These are phyloP conservation scores for Acanthamoeba quina DNA, from an alignment of 208 protist species.

Conservation along the genomic window DNA sequence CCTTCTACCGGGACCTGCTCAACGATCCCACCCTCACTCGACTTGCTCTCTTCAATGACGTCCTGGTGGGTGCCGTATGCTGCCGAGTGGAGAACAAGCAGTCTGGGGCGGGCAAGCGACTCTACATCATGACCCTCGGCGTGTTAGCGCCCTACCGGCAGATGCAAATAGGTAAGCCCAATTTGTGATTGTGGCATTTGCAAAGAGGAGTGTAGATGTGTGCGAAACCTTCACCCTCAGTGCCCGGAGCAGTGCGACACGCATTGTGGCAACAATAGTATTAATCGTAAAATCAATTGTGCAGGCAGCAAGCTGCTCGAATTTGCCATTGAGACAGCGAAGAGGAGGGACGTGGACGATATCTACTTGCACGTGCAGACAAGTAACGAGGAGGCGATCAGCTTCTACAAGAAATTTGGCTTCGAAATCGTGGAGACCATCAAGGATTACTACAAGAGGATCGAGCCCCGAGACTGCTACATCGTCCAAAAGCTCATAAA, in stretches of 20 bases:
- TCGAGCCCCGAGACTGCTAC: slow-evolving; percentile 74
- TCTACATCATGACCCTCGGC: slow-evolving; percentile 96
- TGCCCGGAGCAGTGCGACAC: neutral
- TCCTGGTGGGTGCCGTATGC: slow-evolving; percentile 94
- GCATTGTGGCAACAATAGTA: neutral
- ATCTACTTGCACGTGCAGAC: slow-evolving; percentile 79
- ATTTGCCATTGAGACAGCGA: slow-evolving; percentile 32
- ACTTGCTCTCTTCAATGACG: slow-evolving; percentile 91
- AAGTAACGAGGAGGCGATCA: slow-evolving; percentile 74
- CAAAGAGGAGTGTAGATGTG: neutral
- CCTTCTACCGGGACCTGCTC: slow-evolving; percentile 80
- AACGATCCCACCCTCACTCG: slow-evolving; percentile 76
- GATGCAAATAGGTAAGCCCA: slow-evolving; percentile 89
- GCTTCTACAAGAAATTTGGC: slow-evolving; percentile 80
- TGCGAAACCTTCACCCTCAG: neutral
- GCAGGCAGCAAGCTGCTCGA: slow-evolving; percentile 72
- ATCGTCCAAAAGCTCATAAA: slow-evolving; percentile 65
- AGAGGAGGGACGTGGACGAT: slow-evolving; percentile 60
- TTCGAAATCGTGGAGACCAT: slow-evolving; percentile 72
- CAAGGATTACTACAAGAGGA: slow-evolving; percentile 77
- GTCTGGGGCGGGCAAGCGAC: slow-evolving; percentile 80
- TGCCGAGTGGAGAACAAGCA: slow-evolving; percentile 91
- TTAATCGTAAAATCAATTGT: neutral
- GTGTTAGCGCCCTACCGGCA: slow-evolving; percentile 94
- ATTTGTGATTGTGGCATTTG: neutral